Conservation (phyloP, 2,329 filamentous ascomycete species). For the Trichoderma brevicompactum region DNA sequence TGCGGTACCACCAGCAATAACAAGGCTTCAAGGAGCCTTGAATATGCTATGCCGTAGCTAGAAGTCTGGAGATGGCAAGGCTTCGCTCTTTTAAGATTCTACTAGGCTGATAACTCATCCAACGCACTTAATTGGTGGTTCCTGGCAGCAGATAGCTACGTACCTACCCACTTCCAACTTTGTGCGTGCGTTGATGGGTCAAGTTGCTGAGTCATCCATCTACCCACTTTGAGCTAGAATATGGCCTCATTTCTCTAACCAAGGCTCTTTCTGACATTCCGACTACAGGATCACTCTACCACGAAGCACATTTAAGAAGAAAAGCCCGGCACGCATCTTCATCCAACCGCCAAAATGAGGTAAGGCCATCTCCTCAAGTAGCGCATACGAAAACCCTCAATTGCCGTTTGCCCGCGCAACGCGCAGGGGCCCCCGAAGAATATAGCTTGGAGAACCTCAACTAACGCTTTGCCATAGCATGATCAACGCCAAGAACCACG, state of each 20-base stretch:
- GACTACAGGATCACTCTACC: constrained; percentile 34
- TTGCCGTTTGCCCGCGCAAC: neutral
- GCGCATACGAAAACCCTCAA: constrained; percentile 8
- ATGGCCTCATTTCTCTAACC: constrained; percentile 48
- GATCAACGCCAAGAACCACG: constrained; percentile 75
- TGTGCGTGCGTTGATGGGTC: constrained; percentile 13
- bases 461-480: constrained; percentile 46
- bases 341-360: constrained; percentile 47
- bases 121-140: constrained; percentile 18
- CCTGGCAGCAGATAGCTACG: neutral
- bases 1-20: neutral
- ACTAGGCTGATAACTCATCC: constrained; percentile 3
- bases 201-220: constrained; percentile 44
- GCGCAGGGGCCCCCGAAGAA: neutral
- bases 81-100: constrained; percentile 4
- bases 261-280: constrained; percentile 23
- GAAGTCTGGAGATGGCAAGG: constrained; percentile 1
- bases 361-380: constrained; percentile 37
- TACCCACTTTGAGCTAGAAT: constrained; percentile 39
- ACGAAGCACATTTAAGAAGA: constrained; percentile 33
- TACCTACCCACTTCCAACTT: neutral
- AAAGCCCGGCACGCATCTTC: constrained; percentile 34
- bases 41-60: neutral
- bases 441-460: constrained; percentile 21
- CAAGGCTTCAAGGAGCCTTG: neutral